A percentile compares a stretch with the other conserved stretches of the same genome.
phyloP scores from a whole-genome alignment of 768 basidiomycete genomes.

The Calocera cornea region DNA sequence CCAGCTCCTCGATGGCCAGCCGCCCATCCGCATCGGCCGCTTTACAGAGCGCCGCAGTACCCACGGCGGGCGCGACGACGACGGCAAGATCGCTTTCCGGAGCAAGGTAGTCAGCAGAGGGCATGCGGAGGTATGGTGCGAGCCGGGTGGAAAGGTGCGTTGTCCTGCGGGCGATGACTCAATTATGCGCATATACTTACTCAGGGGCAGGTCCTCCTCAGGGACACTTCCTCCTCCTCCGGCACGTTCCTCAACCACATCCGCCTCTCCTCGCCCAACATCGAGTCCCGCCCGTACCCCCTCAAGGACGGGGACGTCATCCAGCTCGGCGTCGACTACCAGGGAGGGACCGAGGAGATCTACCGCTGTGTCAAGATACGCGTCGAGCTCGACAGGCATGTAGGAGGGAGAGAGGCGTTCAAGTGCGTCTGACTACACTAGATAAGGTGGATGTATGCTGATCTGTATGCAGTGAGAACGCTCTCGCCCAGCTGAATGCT shows the following conservation, averaged over 20 bases:
- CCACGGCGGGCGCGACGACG: slow-evolving; percentile 44
- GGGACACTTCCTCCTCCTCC: slow-evolving; percentile 76
- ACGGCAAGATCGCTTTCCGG: slow-evolving; percentile 80
- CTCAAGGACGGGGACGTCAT: slow-evolving; percentile 89
- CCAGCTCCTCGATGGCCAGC: slow-evolving; percentile 58
- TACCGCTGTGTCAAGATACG: slow-evolving; percentile 96
- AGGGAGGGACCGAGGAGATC: slow-evolving; percentile 92
- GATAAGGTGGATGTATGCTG: neutral
- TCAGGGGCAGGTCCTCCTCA: slow-evolving; percentile 58
- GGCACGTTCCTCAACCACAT: slow-evolving; percentile 96
- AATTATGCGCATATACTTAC: neutral
- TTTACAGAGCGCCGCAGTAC: slow-evolving; percentile 76
- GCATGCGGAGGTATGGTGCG: slow-evolving; percentile 88
- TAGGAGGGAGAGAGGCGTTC: slow-evolving; percentile 83
- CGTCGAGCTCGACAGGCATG: slow-evolving; percentile 83
- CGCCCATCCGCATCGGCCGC: slow-evolving; percentile 73
- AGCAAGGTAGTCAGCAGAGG: slow-evolving; percentile 88
- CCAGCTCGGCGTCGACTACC: slow-evolving; percentile 94
- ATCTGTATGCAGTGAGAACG: slow-evolving; percentile 24
- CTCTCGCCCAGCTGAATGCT: slow-evolving; percentile 30
- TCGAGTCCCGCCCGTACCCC: slow-evolving; percentile 60
- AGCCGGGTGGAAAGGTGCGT: slow-evolving; percentile 28
- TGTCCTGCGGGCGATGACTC: neutral
- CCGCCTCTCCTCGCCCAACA: slow-evolving; percentile 67
- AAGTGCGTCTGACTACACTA: slow-evolving; percentile 38